Evolutionary conservation across 2,329 filamentous ascomycete genomes (phyloP).

Genomic region (Aspergillus tubingensis): DNA sequence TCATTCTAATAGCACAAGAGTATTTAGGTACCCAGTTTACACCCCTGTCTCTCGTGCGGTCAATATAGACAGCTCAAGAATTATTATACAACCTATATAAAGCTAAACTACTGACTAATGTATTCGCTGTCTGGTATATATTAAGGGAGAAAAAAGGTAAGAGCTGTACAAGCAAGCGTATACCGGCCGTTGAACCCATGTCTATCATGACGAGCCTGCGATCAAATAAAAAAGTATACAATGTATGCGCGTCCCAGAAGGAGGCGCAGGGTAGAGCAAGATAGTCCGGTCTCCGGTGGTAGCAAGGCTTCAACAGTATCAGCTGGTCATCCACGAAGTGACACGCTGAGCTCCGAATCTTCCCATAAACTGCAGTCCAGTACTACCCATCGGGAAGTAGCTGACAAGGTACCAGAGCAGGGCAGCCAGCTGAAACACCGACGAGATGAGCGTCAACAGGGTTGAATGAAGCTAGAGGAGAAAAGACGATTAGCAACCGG

Average conservation of each 20-base stretch:
- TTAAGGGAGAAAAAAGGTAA: neutral
- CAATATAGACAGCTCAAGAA: too few relatives aligned
- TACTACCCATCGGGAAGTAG: slow-evolving; percentile 97
- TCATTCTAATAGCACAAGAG: too few relatives aligned
- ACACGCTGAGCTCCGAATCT: slow-evolving; percentile 83
- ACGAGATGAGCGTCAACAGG: slow-evolving; percentile 79
- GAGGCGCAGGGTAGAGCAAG: neutral
- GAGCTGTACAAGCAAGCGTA: neutral
- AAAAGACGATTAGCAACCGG: slow-evolving; percentile 24
- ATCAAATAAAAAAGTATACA: neutral
- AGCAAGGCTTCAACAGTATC: slow-evolving; percentile 10
- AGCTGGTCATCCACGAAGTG: slow-evolving; percentile 84
- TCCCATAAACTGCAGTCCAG: slow-evolving; percentile 81
- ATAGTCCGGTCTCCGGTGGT: slow-evolving; percentile 1
- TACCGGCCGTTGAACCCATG: neutral
- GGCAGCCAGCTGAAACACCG: slow-evolving; percentile 78
- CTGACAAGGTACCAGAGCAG: slow-evolving; percentile 92
- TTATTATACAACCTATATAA: too few relatives aligned
- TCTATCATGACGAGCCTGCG: neutral
- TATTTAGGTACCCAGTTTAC: too few relatives aligned
- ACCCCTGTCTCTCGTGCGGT: too few relatives aligned
- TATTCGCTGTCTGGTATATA: too few relatives aligned
- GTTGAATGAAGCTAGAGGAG: slow-evolving; percentile 72
- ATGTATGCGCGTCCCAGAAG: neutral
- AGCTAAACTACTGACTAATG: too few relatives aligned